Evolutionary conservation across 768 basidiomycete genomes (phyloP).

Genomic region (Boletus sp.): DNA sequence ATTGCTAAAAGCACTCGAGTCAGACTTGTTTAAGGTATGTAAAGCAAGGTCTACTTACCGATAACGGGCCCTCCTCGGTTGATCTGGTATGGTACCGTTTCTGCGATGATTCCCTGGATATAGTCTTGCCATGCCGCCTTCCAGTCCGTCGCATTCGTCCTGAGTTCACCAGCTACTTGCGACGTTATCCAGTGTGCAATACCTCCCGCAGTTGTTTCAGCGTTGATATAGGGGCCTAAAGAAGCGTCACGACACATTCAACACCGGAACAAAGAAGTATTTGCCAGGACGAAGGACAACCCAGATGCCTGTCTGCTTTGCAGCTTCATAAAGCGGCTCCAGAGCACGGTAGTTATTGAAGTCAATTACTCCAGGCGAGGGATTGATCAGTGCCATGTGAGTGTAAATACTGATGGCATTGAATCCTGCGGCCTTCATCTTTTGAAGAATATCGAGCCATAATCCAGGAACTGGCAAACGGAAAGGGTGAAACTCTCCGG

Average conservation of each 20-base stretch:
- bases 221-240: slow-evolving; percentile 58
- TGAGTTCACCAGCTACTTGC: slow-evolving; percentile 59
- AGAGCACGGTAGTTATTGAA: slow-evolving; percentile 69
- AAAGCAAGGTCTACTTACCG: slow-evolving; percentile 38
- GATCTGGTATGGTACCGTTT: slow-evolving; percentile 65
- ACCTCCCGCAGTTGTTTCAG: slow-evolving; percentile 79
- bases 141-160: slow-evolving; percentile 73
- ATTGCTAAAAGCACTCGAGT: slow-evolving; percentile 38
- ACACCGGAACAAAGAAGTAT: slow-evolving; percentile 5
- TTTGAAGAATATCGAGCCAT: slow-evolving; percentile 83
- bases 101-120: slow-evolving; percentile 60
- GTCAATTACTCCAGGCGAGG: slow-evolving; percentile 70
- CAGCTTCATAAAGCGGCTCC: slow-evolving; percentile 71
- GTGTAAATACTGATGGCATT: slow-evolving; percentile 78
- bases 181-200: slow-evolving; percentile 69
- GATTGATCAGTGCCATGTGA: slow-evolving; percentile 79
- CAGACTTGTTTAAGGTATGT: neutral
- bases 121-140: slow-evolving; percentile 70
- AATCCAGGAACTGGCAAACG: slow-evolving; percentile 75
- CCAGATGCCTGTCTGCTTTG: slow-evolving; percentile 72
- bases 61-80: slow-evolving; percentile 73
- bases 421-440: slow-evolving; percentile 76
- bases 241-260: slow-evolving; percentile 2
- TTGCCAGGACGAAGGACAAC: slow-evolving; percentile 75
- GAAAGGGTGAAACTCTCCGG: slow-evolving; percentile 85